phyloP scores from a whole-genome alignment of 306 rosid species.

The Dalbergia cultrata region DNA sequence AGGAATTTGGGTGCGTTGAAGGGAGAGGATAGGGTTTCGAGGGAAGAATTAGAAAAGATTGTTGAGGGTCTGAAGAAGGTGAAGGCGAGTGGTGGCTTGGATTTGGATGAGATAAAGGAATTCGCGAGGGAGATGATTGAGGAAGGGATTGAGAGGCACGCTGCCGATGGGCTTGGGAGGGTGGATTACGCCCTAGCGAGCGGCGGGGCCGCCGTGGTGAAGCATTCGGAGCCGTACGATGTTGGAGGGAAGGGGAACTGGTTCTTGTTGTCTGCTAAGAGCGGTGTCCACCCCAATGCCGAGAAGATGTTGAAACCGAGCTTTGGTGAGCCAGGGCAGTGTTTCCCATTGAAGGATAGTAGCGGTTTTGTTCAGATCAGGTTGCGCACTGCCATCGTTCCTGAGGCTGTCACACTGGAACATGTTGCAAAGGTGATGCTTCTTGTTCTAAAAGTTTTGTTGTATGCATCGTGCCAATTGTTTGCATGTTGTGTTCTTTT shows the following conservation, averaged over 20 bases:
- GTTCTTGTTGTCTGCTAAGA: constrained; percentile 52
- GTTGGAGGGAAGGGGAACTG: constrained; percentile 60
- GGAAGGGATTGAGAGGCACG: constrained; percentile 88
- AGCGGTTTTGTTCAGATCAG: constrained; percentile 84
- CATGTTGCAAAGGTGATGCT: constrained; percentile 90
- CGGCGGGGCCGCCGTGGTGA: constrained; percentile 73
- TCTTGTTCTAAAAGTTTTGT: background rate
- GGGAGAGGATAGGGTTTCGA: constrained; percentile 67
- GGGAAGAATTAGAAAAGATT: constrained; percentile 77
- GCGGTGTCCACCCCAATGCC: constrained; percentile 64
- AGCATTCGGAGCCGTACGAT: constrained; percentile 73
- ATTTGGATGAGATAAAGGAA: constrained; percentile 81
- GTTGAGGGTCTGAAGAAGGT: constrained; percentile 61
- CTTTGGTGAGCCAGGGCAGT: constrained; percentile 96
- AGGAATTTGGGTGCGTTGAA: constrained; percentile 66
- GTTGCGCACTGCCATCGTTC: constrained; percentile 78
- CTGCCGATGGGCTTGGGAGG: constrained; percentile 91
- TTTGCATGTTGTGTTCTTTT: background rate
- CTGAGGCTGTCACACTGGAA: constrained; percentile 93
- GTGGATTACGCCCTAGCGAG: constrained; percentile 81
- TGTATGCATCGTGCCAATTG: background rate
- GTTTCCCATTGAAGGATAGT: constrained; percentile 87
- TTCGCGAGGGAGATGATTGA: constrained; percentile 72
- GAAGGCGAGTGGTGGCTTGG: constrained; percentile 61
- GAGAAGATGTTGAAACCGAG: constrained; percentile 89